Evolutionary conservation across 768 basidiomycete species (phyloP).

Genomic region (Punctularia strigosozonata): DNA sequence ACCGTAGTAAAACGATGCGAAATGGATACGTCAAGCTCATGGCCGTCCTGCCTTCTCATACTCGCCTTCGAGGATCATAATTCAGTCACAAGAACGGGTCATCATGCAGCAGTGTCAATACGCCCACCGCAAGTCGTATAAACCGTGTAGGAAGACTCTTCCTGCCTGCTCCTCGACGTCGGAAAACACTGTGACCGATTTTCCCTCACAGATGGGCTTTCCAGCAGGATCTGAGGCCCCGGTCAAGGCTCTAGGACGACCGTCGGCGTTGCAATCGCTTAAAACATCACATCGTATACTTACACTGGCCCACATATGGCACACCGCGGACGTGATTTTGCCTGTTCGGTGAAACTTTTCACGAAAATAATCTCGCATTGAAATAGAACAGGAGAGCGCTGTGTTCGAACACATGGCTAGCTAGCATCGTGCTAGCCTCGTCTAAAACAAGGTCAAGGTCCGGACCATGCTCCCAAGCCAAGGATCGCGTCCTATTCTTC

Average conservation of each 20-base stretch:
- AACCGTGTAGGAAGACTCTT: not conserved
- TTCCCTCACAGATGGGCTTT: not conserved
- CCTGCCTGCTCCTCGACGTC: slow-evolving; percentile 13
- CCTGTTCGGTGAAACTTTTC: slow-evolving; percentile 21
- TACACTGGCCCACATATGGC: slow-evolving; percentile 15
- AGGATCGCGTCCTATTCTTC: slow-evolving; percentile 26
- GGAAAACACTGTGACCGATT: not conserved
- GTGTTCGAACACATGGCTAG: not conserved
- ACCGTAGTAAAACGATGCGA: not conserved
- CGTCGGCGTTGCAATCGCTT: no score
- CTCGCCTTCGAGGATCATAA: slow-evolving; percentile 50
- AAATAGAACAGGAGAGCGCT: no score
- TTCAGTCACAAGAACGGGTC: slow-evolving; percentile 59
- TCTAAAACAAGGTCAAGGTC: slow-evolving; percentile 24
- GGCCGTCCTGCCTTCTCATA: slow-evolving; percentile 45
- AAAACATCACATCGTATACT: no score
- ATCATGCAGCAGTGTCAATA: slow-evolving; percentile 17
- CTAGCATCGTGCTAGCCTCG: slow-evolving; percentile 14
- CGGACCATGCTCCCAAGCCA: slow-evolving; percentile 30
- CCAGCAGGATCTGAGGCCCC: not conserved
- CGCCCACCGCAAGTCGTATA: not conserved
- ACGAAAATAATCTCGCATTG: not conserved
- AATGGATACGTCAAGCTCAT: slow-evolving; percentile 39
- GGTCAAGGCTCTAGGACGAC: not conserved
- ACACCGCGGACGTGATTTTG: slow-evolving; percentile 26